Conservation (phyloP, 2,329 filamentous ascomycete genomes). For the Paecilomyces formosus region DNA sequence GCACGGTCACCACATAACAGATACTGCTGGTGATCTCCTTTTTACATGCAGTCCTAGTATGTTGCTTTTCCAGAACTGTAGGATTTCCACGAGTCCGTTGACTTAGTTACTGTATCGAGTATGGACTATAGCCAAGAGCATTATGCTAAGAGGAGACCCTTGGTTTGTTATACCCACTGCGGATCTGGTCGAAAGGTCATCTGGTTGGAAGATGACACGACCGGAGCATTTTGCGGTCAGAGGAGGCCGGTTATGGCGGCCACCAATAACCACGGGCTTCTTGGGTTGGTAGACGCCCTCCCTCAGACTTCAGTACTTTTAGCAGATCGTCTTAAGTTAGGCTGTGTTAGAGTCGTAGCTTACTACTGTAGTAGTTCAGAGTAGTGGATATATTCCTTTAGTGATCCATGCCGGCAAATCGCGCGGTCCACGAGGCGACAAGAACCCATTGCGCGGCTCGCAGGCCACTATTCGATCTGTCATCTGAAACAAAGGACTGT, state of each 20-base stretch:
- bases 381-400: background rate
- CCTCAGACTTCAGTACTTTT: background rate
- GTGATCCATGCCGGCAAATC: background rate
- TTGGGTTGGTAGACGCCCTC: background rate
- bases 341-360: too few species aligned
- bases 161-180: background rate
- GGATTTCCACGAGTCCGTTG: background rate
- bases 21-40: background rate
- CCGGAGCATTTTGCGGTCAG: background rate
- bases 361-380: background rate
- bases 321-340: background rate
- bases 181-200: background rate
- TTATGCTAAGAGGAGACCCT: background rate
- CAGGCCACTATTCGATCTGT: background rate
- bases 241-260: background rate
- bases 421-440: background rate
- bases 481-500: background rate
- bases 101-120: background rate
- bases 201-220: background rate
- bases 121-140: background rate
- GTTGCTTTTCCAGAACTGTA: background rate
- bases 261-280: background rate
- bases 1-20: background rate
- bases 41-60: background rate
- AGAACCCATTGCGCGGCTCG: background rate